Base-by-base conservation (phyloP, 2,329 filamentous ascomycete species). In the Cadophora sp. region DNA sequence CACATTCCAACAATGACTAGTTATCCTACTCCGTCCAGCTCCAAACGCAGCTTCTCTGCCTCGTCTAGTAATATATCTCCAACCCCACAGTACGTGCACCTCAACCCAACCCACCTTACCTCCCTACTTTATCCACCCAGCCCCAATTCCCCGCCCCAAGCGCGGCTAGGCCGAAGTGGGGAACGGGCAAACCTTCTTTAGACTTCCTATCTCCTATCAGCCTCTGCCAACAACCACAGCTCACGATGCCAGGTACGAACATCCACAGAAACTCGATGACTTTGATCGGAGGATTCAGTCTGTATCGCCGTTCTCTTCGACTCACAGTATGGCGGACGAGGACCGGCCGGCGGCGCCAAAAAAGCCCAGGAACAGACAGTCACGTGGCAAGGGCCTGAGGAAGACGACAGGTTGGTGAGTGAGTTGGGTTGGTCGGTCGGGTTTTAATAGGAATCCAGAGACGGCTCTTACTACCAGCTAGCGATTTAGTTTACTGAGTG, bases 321-420 rank as follows among this genome's bases (percentile, higher is more conserved):
- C 55, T 30, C 20, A 36, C n/a, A 56, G 27, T n/a, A 67, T 64
- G 61, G 48, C 56, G 30, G 61, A 64, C 45, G 65, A 59, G 24
- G 65, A 63, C 22, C 59, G 51, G 20, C 53, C 51, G 11, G n/a
- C 58, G 4, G 8, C 50, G 9, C 56, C 65, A 24, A 48, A 50
- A 16, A 64, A 61, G 24, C 61, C 61, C 4, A 50, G 65, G 24
- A 68, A 73, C 68, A 66, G 79, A 56, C 79, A 79, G 62, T 79
- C 79, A 61, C 77, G 80, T 59, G 79, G 80, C 43, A 76, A 76
- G 62, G 80, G 80, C 20, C 70, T 82, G 65, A 76, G 80, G 45
- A 80, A 79, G 51, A 80, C 79, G n/a, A 81, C 80, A 62, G 80
- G 80, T 67, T 81, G 79, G 73, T 68, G 58, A 72, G 69, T 70